Evolutionary conservation across 805 yeast species (phyloP).

Genomic region (Grigorovia yakushimaensis): DNA sequence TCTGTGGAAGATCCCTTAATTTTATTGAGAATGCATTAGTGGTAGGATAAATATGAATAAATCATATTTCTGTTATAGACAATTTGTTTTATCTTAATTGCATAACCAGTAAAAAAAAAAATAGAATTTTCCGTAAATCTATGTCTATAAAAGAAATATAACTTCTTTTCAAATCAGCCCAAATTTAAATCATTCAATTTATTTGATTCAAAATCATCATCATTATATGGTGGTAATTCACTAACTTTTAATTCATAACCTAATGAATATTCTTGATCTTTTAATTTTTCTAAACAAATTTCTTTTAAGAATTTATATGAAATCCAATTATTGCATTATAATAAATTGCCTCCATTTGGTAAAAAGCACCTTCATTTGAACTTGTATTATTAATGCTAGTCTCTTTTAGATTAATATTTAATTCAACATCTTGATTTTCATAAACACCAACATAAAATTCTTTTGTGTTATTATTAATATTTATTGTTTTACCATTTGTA

Average conservation of each 20-base stretch:
- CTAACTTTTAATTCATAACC: constrained; percentile 20
- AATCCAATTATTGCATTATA: constrained; percentile 29
- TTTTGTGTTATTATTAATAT: constrained; percentile 17
- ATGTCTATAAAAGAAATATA: too few relatives aligned
- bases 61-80: too few relatives aligned
- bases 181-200: neutral
- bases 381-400: constrained; percentile 8
- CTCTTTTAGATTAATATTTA: constrained; percentile 8
- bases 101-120: too few relatives aligned
- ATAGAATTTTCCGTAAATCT: too few relatives aligned
- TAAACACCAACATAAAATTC: constrained; percentile 30
- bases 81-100: too few relatives aligned
- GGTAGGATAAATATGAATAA: neutral
- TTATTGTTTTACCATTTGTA: constrained; percentile 1
- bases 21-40: neutral
- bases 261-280: constrained; percentile 24
- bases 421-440: constrained; percentile 19
- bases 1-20: neutral
- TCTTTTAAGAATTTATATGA: constrained; percentile 23
- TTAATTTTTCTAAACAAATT: constrained; percentile 16
- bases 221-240: constrained; percentile 19
- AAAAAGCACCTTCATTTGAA: neutral
- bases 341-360: constrained; percentile 17
- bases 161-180: neutral
- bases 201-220: constrained; percentile 3